phyloP scores from a whole-genome alignment of 2,329 filamentous ascomycete species.

The Pezizomycotina sp. region DNA sequence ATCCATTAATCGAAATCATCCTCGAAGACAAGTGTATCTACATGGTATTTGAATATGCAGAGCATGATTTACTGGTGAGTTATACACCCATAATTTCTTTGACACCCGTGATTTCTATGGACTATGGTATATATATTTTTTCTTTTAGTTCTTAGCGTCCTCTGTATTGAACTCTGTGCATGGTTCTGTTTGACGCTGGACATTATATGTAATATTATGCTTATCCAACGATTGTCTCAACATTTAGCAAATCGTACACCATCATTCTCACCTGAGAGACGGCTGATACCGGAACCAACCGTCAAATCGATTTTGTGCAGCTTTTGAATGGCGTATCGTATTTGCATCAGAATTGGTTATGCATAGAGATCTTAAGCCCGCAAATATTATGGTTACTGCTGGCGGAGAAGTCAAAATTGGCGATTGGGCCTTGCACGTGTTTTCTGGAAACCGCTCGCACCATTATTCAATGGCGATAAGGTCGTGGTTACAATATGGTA shows the following conservation, averaged over 20 bases:
- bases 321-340: conserved; percentile 89
- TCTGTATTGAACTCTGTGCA: too few relatives aligned
- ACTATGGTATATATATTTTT: too few relatives aligned
- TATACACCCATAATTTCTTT: background rate
- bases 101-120: background rate
- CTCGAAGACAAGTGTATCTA: conserved; percentile 98
- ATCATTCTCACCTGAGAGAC: conserved; percentile 60
- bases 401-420: conserved; percentile 83
- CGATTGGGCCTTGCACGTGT: conserved; percentile 80
- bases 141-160: too few relatives aligned
- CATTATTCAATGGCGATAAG: conserved; percentile 85
- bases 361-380: conserved; percentile 89
- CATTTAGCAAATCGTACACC: conserved; percentile 71
- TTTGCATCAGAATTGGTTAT: conserved; percentile 89
- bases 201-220: background rate
- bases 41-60: conserved; percentile 98
- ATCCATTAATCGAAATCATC: conserved; percentile 88
- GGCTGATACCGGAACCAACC: conserved; percentile 68
- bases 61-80: conserved; percentile 63
- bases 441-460: conserved; percentile 85
- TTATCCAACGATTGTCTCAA: conserved; percentile 5
- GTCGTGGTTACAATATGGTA: conserved; percentile 99
- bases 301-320: conserved; percentile 90
- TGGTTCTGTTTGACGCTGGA: too few relatives aligned
- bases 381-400: conserved; percentile 97